Base-by-base conservation (phyloP, 306 rosid species). In the Citrullus mucosospermus region DNA sequence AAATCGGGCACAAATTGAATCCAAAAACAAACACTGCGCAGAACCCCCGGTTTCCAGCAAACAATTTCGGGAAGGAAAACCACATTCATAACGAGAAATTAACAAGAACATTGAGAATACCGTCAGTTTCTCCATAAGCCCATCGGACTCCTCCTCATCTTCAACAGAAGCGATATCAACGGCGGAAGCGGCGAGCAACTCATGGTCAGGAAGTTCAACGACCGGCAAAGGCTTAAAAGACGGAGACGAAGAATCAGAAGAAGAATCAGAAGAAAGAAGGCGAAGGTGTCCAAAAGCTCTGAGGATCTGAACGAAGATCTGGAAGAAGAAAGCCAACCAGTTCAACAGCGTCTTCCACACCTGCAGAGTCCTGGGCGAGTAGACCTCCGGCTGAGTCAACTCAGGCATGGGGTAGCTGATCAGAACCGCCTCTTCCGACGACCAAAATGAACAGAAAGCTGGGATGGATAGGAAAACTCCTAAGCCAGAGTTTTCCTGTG, bases 361-460 rank as follows among this genome's bases (percentile, higher is more conserved):
- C 82, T 91, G 97, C 78, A 84, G 88, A 70, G 91, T 86, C 72
- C 89, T 79, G 6, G 88, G 88, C 43, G 88, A 85, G 91, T 86
- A 79, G 79, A 84, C 93, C 90, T 95, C 97, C 41, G 87, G 59
- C 90, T 87, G 97, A 88, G 91, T 88, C 96, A 95, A 93, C 97
- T 95, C 98, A 60, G 96, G 92, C 97, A 93, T 92, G 4, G 78
- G 50, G 5, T 0, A 71, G 58, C 41, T 2, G 76, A 25, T 44
- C 20, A 11, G 57, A 70, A 46, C 38, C 57, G 76, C 38, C 38
- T 44, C n/a, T 43, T 43, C 55, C 39, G 3, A 46, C 57, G 11
- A 13, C 57, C 34, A 70, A 70, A 71, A 46, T 5, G 75, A 17
- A 46, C 36, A n/a, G 54, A 43, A 8, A 67, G 30, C 17, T 41